Evolutionary conservation across 768 basidiomycete species (phyloP).

Genomic region (Sporobolomyces pararoseus): DNA sequence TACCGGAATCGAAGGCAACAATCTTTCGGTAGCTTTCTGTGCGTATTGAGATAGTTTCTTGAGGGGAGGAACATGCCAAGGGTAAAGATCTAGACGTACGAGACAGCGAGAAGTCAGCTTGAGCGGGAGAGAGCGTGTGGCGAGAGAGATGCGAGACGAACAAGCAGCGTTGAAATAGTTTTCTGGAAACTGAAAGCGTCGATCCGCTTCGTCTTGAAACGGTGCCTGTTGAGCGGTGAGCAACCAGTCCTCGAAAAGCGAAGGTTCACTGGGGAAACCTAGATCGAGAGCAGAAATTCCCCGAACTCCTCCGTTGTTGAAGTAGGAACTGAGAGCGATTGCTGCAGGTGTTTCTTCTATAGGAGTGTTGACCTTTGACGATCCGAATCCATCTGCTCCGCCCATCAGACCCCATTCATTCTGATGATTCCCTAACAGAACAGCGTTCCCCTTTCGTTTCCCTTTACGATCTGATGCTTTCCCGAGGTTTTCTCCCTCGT

Average conservation of each 20-base stretch:
- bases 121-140: too few species aligned
- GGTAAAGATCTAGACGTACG: conserved; percentile 2
- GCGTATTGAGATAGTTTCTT: conserved; percentile 30
- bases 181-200: conserved; percentile 14
- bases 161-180: conserved; percentile 20
- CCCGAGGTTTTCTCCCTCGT: background rate
- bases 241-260: conserved; percentile 24
- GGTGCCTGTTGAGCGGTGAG: background rate
- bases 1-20: conserved; percentile 30
- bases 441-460: background rate
- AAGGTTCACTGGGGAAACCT: conserved; percentile 33
- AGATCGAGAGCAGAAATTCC: conserved; percentile 41
- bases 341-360: conserved; percentile 33
- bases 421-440: background rate
- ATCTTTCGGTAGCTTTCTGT: conserved; percentile 7
- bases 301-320: conserved; percentile 39
- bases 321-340: conserved; percentile 29
- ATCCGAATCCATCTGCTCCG: conserved; percentile 3
- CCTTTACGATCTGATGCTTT: background rate
- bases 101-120: background rate
- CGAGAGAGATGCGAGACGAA: too few species aligned
- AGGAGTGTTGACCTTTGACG: conserved; percentile 6
- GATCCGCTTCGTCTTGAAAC: conserved; percentile 2
- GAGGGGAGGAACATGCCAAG: conserved; percentile 32
- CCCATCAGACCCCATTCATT: conserved; percentile 4